Evolutionary conservation across 192 early-diverging fungal genomes (phyloP).

Genomic region (Coemansia sp.): DNA sequence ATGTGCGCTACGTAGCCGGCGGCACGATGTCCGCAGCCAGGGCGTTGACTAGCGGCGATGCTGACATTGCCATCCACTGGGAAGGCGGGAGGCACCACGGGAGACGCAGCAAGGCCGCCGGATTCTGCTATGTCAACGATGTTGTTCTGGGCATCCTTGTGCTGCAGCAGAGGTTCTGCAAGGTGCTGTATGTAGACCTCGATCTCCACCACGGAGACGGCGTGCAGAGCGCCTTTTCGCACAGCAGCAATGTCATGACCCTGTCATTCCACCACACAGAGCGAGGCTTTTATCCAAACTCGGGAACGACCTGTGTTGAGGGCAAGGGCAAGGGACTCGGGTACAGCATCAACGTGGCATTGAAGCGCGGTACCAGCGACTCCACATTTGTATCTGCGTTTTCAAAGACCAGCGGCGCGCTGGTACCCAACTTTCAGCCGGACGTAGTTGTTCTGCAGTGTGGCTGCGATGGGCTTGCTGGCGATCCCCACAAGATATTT

Average conservation of each 20-base stretch:
- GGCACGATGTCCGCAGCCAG: conserved; percentile 43
- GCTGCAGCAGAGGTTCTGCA: conserved; percentile 69
- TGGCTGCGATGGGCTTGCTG: conserved; percentile 61
- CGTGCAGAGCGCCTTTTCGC: conserved; percentile 94
- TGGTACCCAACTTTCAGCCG: conserved; percentile 75
- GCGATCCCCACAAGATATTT: conserved; percentile 45
- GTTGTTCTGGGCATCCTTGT: conserved; percentile 92
- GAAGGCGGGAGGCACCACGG: conserved; percentile 96
- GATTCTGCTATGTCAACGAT: conserved; percentile 99
- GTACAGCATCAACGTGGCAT: conserved; percentile 87
- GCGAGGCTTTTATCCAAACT: conserved; percentile 90
- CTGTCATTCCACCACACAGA: conserved; percentile 95
- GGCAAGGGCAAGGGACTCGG: conserved; percentile 77
- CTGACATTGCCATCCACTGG: conserved; percentile 79
- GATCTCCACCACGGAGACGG: conserved; percentile 99
- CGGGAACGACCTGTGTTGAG: conserved; percentile 76
- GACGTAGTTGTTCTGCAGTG: conserved; percentile 89
- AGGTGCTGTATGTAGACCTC: conserved; percentile 95
- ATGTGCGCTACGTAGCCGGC: conserved; percentile 42
- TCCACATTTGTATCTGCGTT: conserved; percentile 79
- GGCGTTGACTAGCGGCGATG: conserved; percentile 12
- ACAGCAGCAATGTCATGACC: conserved; percentile 92
- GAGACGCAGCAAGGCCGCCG: conserved; percentile 81
- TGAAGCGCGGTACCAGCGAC: conserved; percentile 87
- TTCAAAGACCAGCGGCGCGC: conserved; percentile 65